phyloP scores from a whole-genome alignment of 2,329 filamentous ascomycete species.

The Talaromyces sp. region DNA sequence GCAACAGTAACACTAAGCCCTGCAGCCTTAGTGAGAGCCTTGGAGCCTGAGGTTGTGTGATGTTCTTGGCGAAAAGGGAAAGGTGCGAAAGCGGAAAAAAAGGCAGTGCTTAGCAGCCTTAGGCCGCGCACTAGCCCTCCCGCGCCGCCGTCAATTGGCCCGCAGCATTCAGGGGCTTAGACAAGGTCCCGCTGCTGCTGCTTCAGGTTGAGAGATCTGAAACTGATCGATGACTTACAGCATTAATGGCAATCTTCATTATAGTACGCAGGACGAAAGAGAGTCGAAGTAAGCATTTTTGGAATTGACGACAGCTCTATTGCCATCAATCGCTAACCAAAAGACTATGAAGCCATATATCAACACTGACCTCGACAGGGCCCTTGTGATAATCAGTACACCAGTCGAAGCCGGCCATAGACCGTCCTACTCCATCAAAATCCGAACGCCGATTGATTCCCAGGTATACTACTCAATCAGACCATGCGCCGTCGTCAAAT shows the following conservation, averaged over 20 bases:
- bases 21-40: background rate
- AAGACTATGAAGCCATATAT: background rate
- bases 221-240: conserved; percentile 6
- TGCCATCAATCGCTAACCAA: background rate
- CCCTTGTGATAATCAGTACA: background rate
- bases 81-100: background rate
- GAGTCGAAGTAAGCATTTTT: background rate
- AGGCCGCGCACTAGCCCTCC: background rate
- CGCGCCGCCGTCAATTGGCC: background rate
- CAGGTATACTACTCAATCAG: background rate
- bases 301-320: background rate
- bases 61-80: background rate
- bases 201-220: background rate
- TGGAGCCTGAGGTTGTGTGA: background rate
- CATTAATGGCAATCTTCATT: background rate
- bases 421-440: background rate
- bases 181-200: background rate
- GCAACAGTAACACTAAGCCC: background rate
- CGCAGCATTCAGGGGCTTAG: background rate
- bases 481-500: conserved; percentile 5
- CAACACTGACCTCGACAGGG: background rate
- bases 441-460: background rate
- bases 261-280: background rate
- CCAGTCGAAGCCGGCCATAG: background rate
- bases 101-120: conserved; percentile 4